Evolutionary conservation across 2,329 filamentous ascomycete genomes (phyloP).

Genomic region (Cladophialophora yegresii): DNA sequence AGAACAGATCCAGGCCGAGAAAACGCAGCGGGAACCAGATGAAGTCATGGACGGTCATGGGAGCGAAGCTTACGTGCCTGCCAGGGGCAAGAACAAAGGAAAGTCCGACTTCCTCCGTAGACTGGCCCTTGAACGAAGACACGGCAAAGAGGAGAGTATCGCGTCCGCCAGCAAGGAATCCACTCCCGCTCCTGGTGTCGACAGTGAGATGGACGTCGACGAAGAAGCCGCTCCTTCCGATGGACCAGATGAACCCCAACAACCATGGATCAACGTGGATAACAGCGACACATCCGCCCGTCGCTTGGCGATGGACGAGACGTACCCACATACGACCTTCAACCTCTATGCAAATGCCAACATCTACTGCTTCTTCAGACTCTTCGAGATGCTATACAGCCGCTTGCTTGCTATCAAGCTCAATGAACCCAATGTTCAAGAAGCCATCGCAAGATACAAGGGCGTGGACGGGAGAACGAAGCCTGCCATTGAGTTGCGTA

Average conservation of each 20-base stretch:
- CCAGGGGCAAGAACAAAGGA: conserved; percentile 70
- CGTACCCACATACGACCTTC: conserved; percentile 77
- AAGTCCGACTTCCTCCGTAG: conserved; percentile 77
- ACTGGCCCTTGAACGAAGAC: conserved; percentile 78
- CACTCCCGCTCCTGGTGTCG: conserved; percentile 58
- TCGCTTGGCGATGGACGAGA: conserved; percentile 70
- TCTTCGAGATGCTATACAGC: conserved; percentile 88
- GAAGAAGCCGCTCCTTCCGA: conserved; percentile 68
- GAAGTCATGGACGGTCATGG: conserved; percentile 65
- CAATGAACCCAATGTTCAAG: conserved; percentile 70
- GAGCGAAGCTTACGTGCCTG: conserved; percentile 70
- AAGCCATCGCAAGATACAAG: conserved; percentile 72
- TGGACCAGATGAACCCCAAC: conserved; percentile 41
- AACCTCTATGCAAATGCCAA: conserved; percentile 90
- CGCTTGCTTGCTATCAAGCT: conserved; percentile 82
- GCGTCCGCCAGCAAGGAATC: conserved; percentile 80
- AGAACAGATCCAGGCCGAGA: conserved; percentile 58
- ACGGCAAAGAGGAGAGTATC: conserved; percentile 78
- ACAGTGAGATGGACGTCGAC: conserved; percentile 50
- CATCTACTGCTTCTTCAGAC: conserved; percentile 91
- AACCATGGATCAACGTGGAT: conserved; percentile 58
- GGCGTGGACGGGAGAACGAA: conserved; percentile 55
- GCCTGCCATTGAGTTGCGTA: conserved; percentile 78
- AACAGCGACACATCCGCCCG: conserved; percentile 60
- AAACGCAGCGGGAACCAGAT: conserved; percentile 72